These are phyloP conservation scores for Cucurbitaria berberidis DNA, from an alignment of 2,329 filamentous ascomycete genomes.

Conservation along the genomic window DNA sequence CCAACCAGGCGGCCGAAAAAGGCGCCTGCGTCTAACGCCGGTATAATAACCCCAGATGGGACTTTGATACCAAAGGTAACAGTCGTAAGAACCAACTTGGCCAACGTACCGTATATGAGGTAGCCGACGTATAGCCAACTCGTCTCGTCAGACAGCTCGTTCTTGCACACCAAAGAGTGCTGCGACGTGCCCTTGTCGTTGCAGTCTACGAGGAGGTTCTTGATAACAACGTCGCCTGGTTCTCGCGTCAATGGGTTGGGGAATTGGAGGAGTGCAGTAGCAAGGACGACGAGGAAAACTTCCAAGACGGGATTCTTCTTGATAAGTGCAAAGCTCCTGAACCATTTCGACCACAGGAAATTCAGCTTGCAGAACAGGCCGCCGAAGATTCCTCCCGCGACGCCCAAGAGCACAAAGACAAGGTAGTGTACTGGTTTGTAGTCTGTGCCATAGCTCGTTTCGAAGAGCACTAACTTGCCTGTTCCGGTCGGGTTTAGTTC, in stretches of 20 bases:
- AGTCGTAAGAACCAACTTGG: slow-evolving; percentile 63
- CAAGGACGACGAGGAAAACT: slow-evolving; percentile 60
- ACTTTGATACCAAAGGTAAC: slow-evolving; percentile 67
- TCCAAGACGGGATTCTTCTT: slow-evolving; percentile 63
- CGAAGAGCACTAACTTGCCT: slow-evolving; percentile 66
- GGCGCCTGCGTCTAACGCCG: slow-evolving; percentile 63
- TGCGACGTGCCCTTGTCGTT: slow-evolving; percentile 36
- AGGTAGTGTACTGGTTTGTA: slow-evolving; percentile 63
- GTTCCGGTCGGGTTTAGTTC: slow-evolving; percentile 66
- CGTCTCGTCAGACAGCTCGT: slow-evolving; percentile 48
- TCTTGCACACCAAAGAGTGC: slow-evolving; percentile 58
- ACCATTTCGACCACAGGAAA: slow-evolving; percentile 62
- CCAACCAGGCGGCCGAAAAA: slow-evolving; percentile 64
- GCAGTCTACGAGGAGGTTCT: slow-evolving; percentile 64
- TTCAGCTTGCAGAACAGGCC: slow-evolving; percentile 65
- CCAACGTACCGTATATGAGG: slow-evolving; percentile 60
- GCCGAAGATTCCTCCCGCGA: slow-evolving; percentile 65
- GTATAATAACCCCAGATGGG: slow-evolving; percentile 66
- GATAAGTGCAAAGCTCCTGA: slow-evolving; percentile 60
- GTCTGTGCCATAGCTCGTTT: slow-evolving; percentile 64
- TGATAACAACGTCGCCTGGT: slow-evolving; percentile 63
- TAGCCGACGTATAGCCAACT: slow-evolving; percentile 56
- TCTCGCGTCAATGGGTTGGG: slow-evolving; percentile 63
- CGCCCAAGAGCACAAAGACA: slow-evolving; percentile 62
- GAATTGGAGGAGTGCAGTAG: slow-evolving; percentile 62